Evolutionary conservation across 768 basidiomycete genomes (phyloP), one percentile per base, ranked within the genome.

Genomic region (Gyrodon lividus): DNA sequence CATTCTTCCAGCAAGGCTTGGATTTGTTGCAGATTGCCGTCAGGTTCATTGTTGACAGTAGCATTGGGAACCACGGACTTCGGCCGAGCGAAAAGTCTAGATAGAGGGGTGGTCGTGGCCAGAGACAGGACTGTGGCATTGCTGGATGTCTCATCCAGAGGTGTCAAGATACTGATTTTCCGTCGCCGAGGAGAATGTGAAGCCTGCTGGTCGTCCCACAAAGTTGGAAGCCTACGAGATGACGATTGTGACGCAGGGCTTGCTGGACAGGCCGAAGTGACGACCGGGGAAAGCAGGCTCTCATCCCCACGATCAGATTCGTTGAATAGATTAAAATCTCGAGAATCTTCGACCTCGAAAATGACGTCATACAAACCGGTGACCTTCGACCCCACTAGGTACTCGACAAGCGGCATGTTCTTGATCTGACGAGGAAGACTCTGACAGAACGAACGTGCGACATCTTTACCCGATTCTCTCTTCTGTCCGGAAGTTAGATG

Each of bases 291-390:
- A 10, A 33, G 40, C 34, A 40, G 24, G 9, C 48, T 55, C 4
- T 20, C 54, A 13, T 56, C 55, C 4, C 79, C 81, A n/a, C 74
- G 73, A 33, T 80, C 81, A 6, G 67, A 73, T 12, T 77, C 78
- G 4, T 69, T 70, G 56, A 86, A 83, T 23, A 82, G 69, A 35
- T 76, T 78, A 17, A 72, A 68, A 8, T 82, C 68, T 24, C 67
- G 64, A 19, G 70, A 72, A 19, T 78, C 62, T 23, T 89, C 84
- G 2, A 87, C 79, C 48, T 88, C 86, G 59, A 93, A 91, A 38
- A 92, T 87, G 2, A 87, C 87, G 45, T 87, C 87, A 59, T 86
- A 86, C 16, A 92, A 60, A 52, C 87, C 82, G 46, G 76, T 79
- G 14, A 82, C 75, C 14, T 81, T 74, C 6, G 84, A 80, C 22